phyloP scores from a whole-genome alignment of 805 yeast genomes.

The Helenozyma rhizophorensis region DNA sequence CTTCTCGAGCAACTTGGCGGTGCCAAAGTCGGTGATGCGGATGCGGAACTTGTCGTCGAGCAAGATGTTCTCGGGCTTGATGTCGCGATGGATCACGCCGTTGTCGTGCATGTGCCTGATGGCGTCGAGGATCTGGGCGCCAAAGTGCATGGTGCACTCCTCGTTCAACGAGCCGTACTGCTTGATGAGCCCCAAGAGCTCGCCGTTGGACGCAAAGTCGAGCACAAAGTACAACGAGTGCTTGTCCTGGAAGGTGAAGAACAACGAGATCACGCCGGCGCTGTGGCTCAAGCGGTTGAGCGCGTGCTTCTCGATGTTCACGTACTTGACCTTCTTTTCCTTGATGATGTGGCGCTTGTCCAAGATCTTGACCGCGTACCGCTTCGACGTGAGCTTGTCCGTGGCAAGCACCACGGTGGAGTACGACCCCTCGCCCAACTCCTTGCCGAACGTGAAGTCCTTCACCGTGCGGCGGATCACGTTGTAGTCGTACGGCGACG shows the following conservation, averaged over 20 bases:
- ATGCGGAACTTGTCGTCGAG: conserved; percentile 57
- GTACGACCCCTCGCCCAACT: conserved; percentile 44
- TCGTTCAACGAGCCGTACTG: conserved; percentile 68
- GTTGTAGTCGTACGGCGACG: conserved; percentile 12
- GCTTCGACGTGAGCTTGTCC: conserved; percentile 47
- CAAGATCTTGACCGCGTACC: conserved; percentile 73
- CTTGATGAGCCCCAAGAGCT: conserved; percentile 62
- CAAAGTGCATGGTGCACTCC: conserved; percentile 60
- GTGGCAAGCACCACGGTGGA: conserved; percentile 43
- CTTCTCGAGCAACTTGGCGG: conserved; percentile 68
- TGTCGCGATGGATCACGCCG: conserved; percentile 78
- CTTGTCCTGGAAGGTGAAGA: conserved; percentile 78
- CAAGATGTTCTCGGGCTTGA: conserved; percentile 78
- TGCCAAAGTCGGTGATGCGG: conserved; percentile 80
- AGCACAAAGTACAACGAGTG: conserved; percentile 67
- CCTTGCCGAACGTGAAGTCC: conserved; percentile 39
- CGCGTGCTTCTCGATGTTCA: conserved; percentile 78
- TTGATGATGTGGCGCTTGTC: conserved; percentile 75
- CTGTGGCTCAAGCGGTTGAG: conserved; percentile 61
- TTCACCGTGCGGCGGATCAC: conserved; percentile 33
- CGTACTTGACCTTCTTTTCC: conserved; percentile 81
- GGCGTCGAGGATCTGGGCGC: conserved; percentile 73
- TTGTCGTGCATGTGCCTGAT: conserved; percentile 65
- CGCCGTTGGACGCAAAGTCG: conserved; percentile 80
- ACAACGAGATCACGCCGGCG: conserved; percentile 62